Evolutionary conservation across 2,329 filamentous ascomycete genomes (phyloP), one percentile per base, ranked within the genome.

Genomic region (Talaromyces verruculosus): DNA sequence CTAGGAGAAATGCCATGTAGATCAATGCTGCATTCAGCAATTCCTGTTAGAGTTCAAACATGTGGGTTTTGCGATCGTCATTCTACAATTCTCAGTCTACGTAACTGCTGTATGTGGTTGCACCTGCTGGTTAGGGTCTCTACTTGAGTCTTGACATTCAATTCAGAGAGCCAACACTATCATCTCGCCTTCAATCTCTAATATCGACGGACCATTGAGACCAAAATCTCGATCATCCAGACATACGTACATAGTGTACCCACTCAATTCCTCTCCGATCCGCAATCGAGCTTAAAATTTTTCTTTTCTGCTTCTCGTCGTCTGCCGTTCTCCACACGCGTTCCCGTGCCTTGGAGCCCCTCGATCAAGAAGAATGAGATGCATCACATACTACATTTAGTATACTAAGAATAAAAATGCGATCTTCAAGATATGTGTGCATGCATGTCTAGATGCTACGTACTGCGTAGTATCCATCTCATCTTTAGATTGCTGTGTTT

Each of bases 301-400:
- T 63, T 43, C n/a, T 19, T 28, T 43, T 33, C 58, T 45, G 30
- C 53, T 39, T 37, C 58, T 61, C 41, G 22, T 47, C 30, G 58
- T 61, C 37, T 61, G 53, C 43, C 11, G 41, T 45, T 60, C 59
- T 61, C 59, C 59, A 63, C 61, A 53, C 17, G 39, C 45, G 61
- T 43, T 63, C 47, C 45, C 35, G 61, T 55, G 22, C 47, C 19
- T 43, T 53, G 37, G 33, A 33, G 28, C 28, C 17, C 49, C 17
- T 55, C 49, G 30, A 30, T 62, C 47, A 35, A 51, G 37, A 41
- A 22, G 47, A 55, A 51, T 55, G 59, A 35, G 37, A 51, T 25
- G 13, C 25, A 35, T 33, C 58, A 25, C 13, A 30, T 2, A 2
- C 2, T 35, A 19, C n/a, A 25, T 5, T 58, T 15, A 6, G 19